phyloP scores from a whole-genome alignment of 192 early-diverging fungal genomes.

The Coemansia sp. region DNA sequence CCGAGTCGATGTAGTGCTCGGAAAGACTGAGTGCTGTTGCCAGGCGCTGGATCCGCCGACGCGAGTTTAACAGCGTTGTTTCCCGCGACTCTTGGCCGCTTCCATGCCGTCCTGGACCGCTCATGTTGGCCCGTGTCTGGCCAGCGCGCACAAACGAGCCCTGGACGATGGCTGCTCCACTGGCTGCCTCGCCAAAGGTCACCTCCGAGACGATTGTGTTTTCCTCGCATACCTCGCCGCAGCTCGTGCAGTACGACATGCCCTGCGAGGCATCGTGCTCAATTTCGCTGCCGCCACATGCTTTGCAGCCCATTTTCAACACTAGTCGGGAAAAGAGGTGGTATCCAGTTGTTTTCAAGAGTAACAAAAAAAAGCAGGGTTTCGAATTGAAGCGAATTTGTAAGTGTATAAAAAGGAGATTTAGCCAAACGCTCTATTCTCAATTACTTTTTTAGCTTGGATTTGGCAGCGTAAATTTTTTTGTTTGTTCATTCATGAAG shows the following conservation, averaged over 20 bases:
- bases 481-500: no score
- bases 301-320: constrained; percentile 56
- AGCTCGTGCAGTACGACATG: constrained; percentile 65
- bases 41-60: constrained; percentile 70
- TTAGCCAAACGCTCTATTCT: no score
- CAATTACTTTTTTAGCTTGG: no score
- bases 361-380: no score
- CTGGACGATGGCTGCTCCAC: constrained; percentile 80
- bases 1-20: constrained; percentile 74
- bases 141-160: constrained; percentile 71
- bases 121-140: constrained; percentile 57
- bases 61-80: constrained; percentile 67
- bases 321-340: neutral
- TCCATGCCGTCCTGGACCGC: constrained; percentile 45
- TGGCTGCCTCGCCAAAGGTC: constrained; percentile 80
- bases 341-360: no score
- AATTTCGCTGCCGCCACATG: constrained; percentile 61
- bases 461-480: no score
- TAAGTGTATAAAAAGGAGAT: no score
- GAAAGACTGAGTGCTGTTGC: constrained; percentile 71
- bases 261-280: constrained; percentile 71
- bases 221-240: constrained; percentile 83
- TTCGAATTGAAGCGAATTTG: no score
- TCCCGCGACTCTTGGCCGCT: constrained; percentile 67
- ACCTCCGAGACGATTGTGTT: constrained; percentile 91